Evolutionary conservation across 2,329 filamentous ascomycete genomes (phyloP), one percentile per base, ranked within the genome.

Genomic region (Pseudogymnoascus sp.): DNA sequence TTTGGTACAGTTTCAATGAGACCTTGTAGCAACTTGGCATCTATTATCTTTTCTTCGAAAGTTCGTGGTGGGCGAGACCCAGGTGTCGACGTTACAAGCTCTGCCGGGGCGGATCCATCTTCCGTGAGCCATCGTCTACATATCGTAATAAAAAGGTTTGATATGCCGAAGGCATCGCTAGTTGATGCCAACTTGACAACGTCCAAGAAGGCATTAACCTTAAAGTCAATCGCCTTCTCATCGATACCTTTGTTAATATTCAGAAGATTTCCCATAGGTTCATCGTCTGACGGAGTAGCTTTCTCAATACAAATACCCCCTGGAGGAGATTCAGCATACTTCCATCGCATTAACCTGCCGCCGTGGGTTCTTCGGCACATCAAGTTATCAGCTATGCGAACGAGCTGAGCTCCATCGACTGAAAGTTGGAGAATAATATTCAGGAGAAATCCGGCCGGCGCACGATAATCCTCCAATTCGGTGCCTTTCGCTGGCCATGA

Each of bases 1-100:
- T 86, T 81, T 1, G 85, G 80, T 50, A 86, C 80, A 50, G 76
- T 79, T 22, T 82, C 80, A 71, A 90, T 83, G 73, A 91, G 79
- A 34, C 79, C 80, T 67, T 89, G 85, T 6, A 90, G 76, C 0
- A 89, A 72, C 57, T 84, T 84, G 4, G 85, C 77, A 64, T 88
- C 79, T 5, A 80, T 71, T 1, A 91, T 73, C 3, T 78, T 76
- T 4, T 69, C 69, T 2, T 83, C 62, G 0, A 81, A 74, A 50
- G 82, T 77, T 1, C 57, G 32, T 25, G 34, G 34, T 30, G 57
- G 57, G 2, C 57, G 32, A 25, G 37, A 58, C 8, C 16, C 47
- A 54, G 28, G 28, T 28, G n/a, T 6, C n/a, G 47, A 32, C 7
- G 25, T 32, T 39, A 37, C 9, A 32, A 75, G 73, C 47, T 68